Evolutionary conservation across 2,329 filamentous ascomycete genomes (phyloP).

Genomic region (Aspergillus viridinutans): DNA sequence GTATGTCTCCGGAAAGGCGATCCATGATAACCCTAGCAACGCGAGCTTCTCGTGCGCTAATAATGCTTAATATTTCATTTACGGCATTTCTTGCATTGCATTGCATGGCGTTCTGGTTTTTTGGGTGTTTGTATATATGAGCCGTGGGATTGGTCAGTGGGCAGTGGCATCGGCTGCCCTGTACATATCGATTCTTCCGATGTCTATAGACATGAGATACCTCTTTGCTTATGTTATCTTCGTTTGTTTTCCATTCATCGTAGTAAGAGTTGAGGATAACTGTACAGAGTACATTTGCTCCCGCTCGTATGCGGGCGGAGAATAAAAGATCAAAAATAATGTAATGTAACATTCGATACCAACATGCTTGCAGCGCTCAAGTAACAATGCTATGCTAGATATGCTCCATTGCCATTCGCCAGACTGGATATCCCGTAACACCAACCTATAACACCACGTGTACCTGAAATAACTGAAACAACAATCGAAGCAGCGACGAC

Average conservation of each 20-base stretch:
- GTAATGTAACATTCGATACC: not conserved
- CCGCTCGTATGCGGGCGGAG: too few species aligned
- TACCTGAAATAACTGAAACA: not conserved
- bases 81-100: not conserved
- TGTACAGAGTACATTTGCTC: too few species aligned
- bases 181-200: not conserved
- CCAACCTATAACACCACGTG: not conserved
- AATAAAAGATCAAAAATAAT: not conserved
- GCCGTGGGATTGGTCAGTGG: not conserved
- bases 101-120: not conserved
- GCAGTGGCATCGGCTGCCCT: not conserved
- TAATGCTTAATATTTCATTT: constrained; percentile 15
- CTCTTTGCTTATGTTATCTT: not conserved
- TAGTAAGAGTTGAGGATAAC: not conserved
- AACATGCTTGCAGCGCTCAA: not conserved
- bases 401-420: not conserved
- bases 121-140: not conserved
- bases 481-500: not conserved
- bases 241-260: not conserved
- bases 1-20: constrained; percentile 32
- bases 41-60: constrained; percentile 31
- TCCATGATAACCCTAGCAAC: constrained; percentile 29
- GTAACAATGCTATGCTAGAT: not conserved
- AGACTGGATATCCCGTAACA: not conserved
- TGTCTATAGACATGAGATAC: not conserved